Percentiles rank a stretch among this genome's conserved stretches.
Evolutionary conservation across 495 filamentous ascomycete genomes (phyloP).

Genomic region (Pyronema omphalodes): DNA sequence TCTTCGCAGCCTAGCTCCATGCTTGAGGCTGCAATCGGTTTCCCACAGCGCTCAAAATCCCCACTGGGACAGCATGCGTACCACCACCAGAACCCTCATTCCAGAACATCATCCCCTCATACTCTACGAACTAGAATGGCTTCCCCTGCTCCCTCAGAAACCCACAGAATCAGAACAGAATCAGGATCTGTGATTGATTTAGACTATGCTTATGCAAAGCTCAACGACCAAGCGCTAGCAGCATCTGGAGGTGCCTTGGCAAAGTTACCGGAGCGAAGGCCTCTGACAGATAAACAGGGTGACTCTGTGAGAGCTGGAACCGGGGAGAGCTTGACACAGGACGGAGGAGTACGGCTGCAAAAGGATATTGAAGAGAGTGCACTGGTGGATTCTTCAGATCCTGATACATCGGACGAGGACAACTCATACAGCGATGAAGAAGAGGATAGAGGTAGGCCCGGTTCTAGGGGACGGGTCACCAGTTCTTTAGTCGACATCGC

Average conservation of each 20-base stretch:
- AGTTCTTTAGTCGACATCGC: conserved; percentile 2
- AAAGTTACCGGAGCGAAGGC: conserved; percentile 23
- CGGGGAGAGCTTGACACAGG: conserved; percentile 25
- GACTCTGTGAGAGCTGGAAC: conserved; percentile 16
- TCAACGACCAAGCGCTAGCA: conserved; percentile 20
- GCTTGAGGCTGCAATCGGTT: neutral
- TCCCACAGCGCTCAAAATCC: conserved; percentile 3
- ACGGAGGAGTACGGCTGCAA: conserved; percentile 38
- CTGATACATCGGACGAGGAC: conserved; percentile 32
- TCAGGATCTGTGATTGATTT: conserved; percentile 14
- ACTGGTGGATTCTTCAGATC: conserved; percentile 34
- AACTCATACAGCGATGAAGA: conserved; percentile 36
- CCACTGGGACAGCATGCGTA: neutral
- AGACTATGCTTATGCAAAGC: conserved; percentile 17
- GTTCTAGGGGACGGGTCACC: conserved; percentile 3
- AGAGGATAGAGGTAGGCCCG: conserved; percentile 24
- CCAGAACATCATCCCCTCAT: conserved; percentile 15
- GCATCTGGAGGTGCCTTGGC: conserved; percentile 19
- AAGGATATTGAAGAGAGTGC: conserved; percentile 47
- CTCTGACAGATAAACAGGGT: conserved; percentile 16
- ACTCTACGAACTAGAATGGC: conserved; percentile 12
- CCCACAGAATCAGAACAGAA: conserved; percentile 7
- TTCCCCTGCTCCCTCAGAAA: conserved; percentile 7
- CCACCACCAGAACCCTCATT: neutral
- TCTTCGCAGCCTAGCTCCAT: conserved; percentile 9